Conservation (phyloP, 2,329 filamentous ascomycete genomes). For the Phaeosphaeria sp. region DNA sequence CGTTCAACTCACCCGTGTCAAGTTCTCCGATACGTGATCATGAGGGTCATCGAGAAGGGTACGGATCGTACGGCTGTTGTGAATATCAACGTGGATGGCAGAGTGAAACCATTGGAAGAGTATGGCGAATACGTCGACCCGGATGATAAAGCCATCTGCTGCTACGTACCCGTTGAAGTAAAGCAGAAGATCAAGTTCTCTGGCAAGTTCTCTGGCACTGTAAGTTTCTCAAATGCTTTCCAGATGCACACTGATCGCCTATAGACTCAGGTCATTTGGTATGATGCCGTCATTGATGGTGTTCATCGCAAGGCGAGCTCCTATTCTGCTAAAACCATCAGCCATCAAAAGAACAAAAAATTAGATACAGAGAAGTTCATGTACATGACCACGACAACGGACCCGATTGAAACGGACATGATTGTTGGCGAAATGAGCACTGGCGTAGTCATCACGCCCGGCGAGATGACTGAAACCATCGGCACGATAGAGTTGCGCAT, state of each 20-base stretch:
- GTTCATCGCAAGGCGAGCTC: slow-evolving; percentile 30
- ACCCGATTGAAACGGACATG: slow-evolving; percentile 84
- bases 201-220: slow-evolving; percentile 41
- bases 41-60: slow-evolving; percentile 46
- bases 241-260: neutral
- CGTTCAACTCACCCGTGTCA: neutral
- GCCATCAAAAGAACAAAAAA: slow-evolving; percentile 28
- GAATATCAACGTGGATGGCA: slow-evolving; percentile 30
- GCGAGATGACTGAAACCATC: slow-evolving; percentile 21
- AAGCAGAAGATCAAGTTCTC: slow-evolving; percentile 41
- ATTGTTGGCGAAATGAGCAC: slow-evolving; percentile 84
- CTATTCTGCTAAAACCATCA: slow-evolving; percentile 13
- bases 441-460: slow-evolving; percentile 3
- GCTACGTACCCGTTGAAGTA: slow-evolving; percentile 45
- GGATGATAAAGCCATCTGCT: slow-evolving; percentile 36
- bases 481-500: slow-evolving; percentile 44
- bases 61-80: slow-evolving; percentile 44
- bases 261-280: slow-evolving; percentile 30
- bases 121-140: slow-evolving; percentile 39
- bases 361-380: slow-evolving; percentile 26
- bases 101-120: slow-evolving; percentile 35
- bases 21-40: slow-evolving; percentile 22
- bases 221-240: slow-evolving; percentile 8
- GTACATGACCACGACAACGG: slow-evolving; percentile 13
- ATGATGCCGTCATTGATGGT: slow-evolving; percentile 50